phyloP scores from a whole-genome alignment of 2,329 filamentous ascomycete species.

The Blastomyces parvus region DNA sequence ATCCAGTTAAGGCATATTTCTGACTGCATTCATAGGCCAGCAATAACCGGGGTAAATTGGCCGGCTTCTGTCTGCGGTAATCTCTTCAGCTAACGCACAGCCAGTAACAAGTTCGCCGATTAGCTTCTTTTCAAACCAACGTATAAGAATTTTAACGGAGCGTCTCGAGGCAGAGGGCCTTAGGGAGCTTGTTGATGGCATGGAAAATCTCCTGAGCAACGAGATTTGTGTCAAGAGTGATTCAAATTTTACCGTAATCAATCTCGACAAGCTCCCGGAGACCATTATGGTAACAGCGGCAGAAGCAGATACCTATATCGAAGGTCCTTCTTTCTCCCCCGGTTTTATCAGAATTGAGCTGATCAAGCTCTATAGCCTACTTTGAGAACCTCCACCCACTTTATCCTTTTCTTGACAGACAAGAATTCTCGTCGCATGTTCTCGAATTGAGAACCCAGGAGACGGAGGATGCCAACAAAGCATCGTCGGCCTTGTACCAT shows the following conservation, averaged over 20 bases:
- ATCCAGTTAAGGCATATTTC: not conserved
- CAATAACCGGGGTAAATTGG: not conserved
- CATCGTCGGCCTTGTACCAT: not conserved
- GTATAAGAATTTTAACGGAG: not conserved
- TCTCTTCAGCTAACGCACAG: not conserved
- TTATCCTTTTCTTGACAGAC: slow-evolving; percentile 35
- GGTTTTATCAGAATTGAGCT: not conserved
- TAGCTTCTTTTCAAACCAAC: not conserved
- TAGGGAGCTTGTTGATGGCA: not conserved
- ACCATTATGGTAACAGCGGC: not conserved
- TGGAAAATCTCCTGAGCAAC: not conserved
- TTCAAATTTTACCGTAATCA: not conserved
- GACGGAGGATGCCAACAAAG: not conserved
- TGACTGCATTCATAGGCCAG: not conserved
- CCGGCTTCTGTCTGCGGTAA: not conserved
- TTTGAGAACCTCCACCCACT: slow-evolving; percentile 34
- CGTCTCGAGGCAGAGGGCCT: not conserved
- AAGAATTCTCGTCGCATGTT: slow-evolving; percentile 28
- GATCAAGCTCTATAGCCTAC: slow-evolving; percentile 14
- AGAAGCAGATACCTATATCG: not conserved
- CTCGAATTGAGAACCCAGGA: slow-evolving; percentile 5
- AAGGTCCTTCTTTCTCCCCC: not conserved
- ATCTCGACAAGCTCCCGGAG: not conserved
- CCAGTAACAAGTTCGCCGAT: not conserved
- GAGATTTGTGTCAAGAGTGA: not conserved